These are phyloP conservation scores for Penicillium maclennaniae DNA, from an alignment of 495 filamentous ascomycete species.

Conservation along the genomic window DNA sequence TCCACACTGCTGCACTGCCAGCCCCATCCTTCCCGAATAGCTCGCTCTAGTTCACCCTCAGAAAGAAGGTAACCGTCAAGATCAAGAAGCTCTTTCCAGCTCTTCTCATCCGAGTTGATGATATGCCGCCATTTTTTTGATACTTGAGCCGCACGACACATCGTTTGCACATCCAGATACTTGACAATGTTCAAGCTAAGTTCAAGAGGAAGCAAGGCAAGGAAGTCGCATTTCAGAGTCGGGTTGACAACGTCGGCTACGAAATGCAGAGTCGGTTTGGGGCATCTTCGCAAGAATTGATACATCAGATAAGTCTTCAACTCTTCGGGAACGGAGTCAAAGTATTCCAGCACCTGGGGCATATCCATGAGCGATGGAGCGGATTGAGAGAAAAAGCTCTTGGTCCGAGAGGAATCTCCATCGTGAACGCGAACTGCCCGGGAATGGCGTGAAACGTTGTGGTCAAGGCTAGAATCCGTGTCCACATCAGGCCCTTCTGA, in stretches of 20 bases:
- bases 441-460: slow-evolving; percentile 26
- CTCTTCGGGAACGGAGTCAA: slow-evolving; percentile 82
- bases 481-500: slow-evolving; percentile 44
- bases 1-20: slow-evolving; percentile 81
- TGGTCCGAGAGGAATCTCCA: slow-evolving; percentile 5
- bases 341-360: slow-evolving; percentile 78
- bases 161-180: slow-evolving; percentile 79
- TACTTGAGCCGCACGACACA: slow-evolving; percentile 89
- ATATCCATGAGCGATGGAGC: slow-evolving; percentile 61
- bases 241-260: slow-evolving; percentile 93
- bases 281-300: slow-evolving; percentile 83
- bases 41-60: slow-evolving; percentile 77
- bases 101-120: slow-evolving; percentile 86
- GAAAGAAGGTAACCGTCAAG: slow-evolving; percentile 74
- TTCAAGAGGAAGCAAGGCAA: slow-evolving; percentile 78
- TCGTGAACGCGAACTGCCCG: slow-evolving; percentile 22
- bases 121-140: slow-evolving; percentile 91
- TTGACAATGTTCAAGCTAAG: slow-evolving; percentile 82
- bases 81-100: slow-evolving; percentile 93
- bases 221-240: slow-evolving; percentile 91
- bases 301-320: slow-evolving; percentile 95
- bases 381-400: slow-evolving; percentile 23
- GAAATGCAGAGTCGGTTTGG: slow-evolving; percentile 84
- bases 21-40: slow-evolving; percentile 95
- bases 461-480: slow-evolving; percentile 45